Evolutionary conservation across 108 stramenopile species (phyloP).

Genomic region (Stephanodiscus minutulus): DNA sequence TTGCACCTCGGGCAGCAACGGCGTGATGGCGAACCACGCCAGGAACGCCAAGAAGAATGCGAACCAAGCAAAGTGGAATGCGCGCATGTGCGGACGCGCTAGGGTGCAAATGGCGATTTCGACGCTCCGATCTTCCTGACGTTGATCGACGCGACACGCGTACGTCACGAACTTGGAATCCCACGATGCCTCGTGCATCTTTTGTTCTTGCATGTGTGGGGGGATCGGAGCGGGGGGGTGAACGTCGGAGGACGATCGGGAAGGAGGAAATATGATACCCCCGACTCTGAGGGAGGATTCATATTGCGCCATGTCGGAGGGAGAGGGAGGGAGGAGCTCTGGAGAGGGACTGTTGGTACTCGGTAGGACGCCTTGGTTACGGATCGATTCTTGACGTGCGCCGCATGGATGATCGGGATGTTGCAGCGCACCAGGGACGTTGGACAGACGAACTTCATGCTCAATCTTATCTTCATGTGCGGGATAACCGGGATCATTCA

Average conservation of each 20-base stretch:
- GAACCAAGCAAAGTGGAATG: slow-evolving; percentile 83
- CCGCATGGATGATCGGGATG: not conserved
- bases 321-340: not conserved
- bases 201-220: slow-evolving; percentile 19
- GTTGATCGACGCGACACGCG: slow-evolving; percentile 55
- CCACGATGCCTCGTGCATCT: slow-evolving; percentile 51
- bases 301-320: slow-evolving; percentile 4
- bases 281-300: slow-evolving; percentile 32
- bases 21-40: slow-evolving; percentile 70
- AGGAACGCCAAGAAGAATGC: slow-evolving; percentile 70
- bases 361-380: not conserved
- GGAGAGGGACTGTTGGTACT: not conserved
- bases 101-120: slow-evolving; percentile 53
- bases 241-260: not conserved
- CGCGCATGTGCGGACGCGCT: slow-evolving; percentile 84
- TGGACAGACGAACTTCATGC: not conserved
- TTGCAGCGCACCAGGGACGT: not conserved
- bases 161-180: slow-evolving; percentile 67
- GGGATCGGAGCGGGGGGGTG: not conserved
- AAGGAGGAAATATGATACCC: slow-evolving; percentile 14
- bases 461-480: not conserved
- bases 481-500: not conserved
- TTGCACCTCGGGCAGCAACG: slow-evolving; percentile 67
- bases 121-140: slow-evolving; percentile 57
- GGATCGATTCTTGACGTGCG: not conserved